These are phyloP conservation scores for Irpex lacteus DNA, from an alignment of 1,284 basidiomycete species.

Conservation along the genomic window DNA sequence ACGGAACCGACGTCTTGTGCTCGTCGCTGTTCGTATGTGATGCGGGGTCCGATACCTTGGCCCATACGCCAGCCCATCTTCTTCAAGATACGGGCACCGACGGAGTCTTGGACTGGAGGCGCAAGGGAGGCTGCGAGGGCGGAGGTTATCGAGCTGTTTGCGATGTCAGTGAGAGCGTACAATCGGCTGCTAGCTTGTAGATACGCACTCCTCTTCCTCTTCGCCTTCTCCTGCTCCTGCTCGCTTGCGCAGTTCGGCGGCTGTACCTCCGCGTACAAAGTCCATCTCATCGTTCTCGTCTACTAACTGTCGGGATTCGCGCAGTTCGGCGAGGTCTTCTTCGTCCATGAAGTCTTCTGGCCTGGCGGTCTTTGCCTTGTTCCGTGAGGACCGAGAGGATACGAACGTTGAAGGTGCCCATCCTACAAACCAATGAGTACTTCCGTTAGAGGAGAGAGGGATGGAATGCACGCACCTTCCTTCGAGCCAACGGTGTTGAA, in stretches of 20 bases:
- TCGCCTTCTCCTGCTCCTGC: slow-evolving; percentile 15
- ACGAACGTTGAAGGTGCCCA: slow-evolving; percentile 93
- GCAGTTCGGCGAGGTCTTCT: slow-evolving; percentile 86
- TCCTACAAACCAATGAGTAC: slow-evolving; percentile 47
- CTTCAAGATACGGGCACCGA: slow-evolving; percentile 80
- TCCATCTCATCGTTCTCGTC: slow-evolving; percentile 79
- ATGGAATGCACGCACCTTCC: slow-evolving; percentile 60
- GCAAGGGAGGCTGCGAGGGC: slow-evolving; percentile 61
- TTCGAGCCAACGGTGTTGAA: slow-evolving; percentile 96
- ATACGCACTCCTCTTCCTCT: slow-evolving; percentile 8
- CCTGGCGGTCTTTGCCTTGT: slow-evolving; percentile 46
- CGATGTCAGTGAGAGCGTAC: background rate
- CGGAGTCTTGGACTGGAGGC: slow-evolving; percentile 64
- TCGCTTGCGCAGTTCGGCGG: slow-evolving; percentile 41
- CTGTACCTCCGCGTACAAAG: slow-evolving; percentile 46
- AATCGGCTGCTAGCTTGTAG: background rate
- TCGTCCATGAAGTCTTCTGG: slow-evolving; percentile 99
- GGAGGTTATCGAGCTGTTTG: slow-evolving; percentile 53
- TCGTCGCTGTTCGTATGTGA: slow-evolving; percentile 76
- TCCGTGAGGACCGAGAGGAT: slow-evolving; percentile 76
- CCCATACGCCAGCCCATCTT: slow-evolving; percentile 96
- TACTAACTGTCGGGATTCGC: slow-evolving; percentile 69
- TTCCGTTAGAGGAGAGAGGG: background rate
- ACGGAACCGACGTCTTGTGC: slow-evolving; percentile 51
- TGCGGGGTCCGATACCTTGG: slow-evolving; percentile 89